Percentiles rank a stretch among this genome's conserved stretches.
Evolutionary conservation across 1,139 yeast species (phyloP).

Genomic region (Sugiyamaella novakii): DNA sequence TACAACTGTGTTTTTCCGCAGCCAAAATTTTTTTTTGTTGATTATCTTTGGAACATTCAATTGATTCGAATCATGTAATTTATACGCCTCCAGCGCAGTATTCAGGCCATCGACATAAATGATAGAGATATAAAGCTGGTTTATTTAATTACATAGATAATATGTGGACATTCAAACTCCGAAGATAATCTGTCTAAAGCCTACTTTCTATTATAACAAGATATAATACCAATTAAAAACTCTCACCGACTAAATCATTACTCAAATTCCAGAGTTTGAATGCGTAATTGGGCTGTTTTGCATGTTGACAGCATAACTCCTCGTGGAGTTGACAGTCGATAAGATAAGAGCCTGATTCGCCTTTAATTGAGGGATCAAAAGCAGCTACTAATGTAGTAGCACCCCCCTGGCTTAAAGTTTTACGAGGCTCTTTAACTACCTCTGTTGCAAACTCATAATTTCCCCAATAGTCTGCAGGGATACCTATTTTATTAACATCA

Average conservation of each 20-base stretch:
- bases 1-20: no score
- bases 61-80: no score
- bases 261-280: conserved; percentile 11
- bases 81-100: no score
- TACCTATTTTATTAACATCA: background rate
- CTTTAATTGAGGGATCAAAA: conserved; percentile 15
- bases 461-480: conserved; percentile 19
- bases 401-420: conserved; percentile 15
- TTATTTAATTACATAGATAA: no score
- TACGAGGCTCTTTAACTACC: background rate
- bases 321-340: conserved; percentile 17
- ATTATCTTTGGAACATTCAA: no score
- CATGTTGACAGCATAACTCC: conserved; percentile 14
- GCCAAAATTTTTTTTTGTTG: no score
- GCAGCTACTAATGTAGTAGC: conserved; percentile 21
- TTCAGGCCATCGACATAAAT: no score
- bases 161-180: no score
- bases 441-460: background rate
- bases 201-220: no score
- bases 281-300: conserved; percentile 14
- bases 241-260: conserved; percentile 15
- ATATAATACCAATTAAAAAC: no score
- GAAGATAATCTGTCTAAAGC: no score
- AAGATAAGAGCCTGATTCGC: conserved; percentile 12
- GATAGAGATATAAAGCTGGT: no score